Evolutionary conservation across 306 rosid genomes (phyloP), one percentile per base, ranked within the genome.

Genomic region (Vigna trinervia): DNA sequence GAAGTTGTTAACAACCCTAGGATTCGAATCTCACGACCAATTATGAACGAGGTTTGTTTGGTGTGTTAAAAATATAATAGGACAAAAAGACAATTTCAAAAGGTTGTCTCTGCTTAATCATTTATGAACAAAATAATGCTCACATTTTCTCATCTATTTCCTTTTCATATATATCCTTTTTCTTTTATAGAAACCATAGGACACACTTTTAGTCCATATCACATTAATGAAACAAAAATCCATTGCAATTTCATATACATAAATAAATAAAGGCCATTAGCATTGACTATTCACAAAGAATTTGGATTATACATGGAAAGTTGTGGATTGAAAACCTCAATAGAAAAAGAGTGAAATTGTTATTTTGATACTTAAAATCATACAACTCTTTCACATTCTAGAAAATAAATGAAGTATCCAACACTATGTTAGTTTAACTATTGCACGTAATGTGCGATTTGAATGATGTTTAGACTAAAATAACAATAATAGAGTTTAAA

Each of bases 81-180:
- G 91, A 85, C 88, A 82, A 43, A 56, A 57, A 79, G 79, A 81
- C 63, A 72, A 67, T 77, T 77, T 62, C 73, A 78, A 83, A 85
- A 85, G 87, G 50, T 6, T 73, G 89, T 83, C 89, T 78, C 52
- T 60, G 59, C 56, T 61, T 48, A 64, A 50, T 43, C 38, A 52
- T 80, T 63, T 39, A 47, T 50, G 23, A 69, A 58, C 70, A 56
- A 47, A 56, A 69, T 74, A 68, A 67, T 76, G 74, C 47, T 76
- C 78, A 73, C 54, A 68, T 60, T 80, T 73, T 80, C 19, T n/a
- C 34, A 73, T 67, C 69, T 60, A n/a, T 13, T 54, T 63, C 61
- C 30, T 53, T 62, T 72, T 20, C 36, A 60, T 53, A 56, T 26
- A 60, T 71, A 0, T 57, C 34, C 74, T 59, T 54, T 38, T 13